Conservation (phyloP, 2,329 filamentous ascomycete genomes). For the Colletotrichum liaoningense region DNA sequence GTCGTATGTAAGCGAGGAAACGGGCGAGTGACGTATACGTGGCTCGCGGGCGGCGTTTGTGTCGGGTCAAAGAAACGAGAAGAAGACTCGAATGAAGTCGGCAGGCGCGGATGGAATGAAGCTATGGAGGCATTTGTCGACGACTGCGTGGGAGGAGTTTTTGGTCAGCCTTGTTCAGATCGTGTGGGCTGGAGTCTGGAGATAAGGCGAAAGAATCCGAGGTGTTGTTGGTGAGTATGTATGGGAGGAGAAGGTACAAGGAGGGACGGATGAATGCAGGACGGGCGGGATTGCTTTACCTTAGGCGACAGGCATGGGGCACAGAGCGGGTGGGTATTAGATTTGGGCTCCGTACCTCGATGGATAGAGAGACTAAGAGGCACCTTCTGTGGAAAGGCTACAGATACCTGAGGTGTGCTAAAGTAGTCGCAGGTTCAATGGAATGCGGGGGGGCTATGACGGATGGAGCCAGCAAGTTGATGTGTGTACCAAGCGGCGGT, state of each 20-base stretch:
- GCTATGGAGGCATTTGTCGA: conserved; percentile 26
- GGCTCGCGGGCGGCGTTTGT: conserved; percentile 28
- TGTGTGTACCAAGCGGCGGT: background rate
- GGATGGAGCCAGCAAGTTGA: conserved; percentile 10
- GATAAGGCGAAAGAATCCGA: conserved; percentile 27
- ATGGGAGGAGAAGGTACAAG: background rate
- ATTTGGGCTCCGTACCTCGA: conserved; percentile 27
- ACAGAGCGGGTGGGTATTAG: conserved; percentile 17
- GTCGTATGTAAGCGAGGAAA: conserved; percentile 37
- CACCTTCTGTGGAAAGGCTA: background rate
- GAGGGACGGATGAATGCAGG: conserved; percentile 29
- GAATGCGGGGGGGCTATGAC: conserved; percentile 17
- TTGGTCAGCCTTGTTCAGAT: conserved; percentile 29
- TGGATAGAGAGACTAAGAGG: conserved; percentile 1
- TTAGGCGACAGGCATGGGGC: conserved; percentile 28
- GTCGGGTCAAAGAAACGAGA: conserved; percentile 4
- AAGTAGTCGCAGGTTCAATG: background rate
- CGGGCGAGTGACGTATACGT: conserved; percentile 31
- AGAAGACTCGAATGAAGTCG: background rate
- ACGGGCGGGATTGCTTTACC: conserved; percentile 14
- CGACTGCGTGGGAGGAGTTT: conserved; percentile 8
- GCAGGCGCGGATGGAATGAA: conserved; percentile 20
- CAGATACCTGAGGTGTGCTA: background rate
- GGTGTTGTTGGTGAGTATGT: conserved; percentile 15
- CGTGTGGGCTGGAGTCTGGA: conserved; percentile 21